Evolutionary conservation across 345 rosid genomes (phyloP).

Genomic region (Physaria fendleri): DNA sequence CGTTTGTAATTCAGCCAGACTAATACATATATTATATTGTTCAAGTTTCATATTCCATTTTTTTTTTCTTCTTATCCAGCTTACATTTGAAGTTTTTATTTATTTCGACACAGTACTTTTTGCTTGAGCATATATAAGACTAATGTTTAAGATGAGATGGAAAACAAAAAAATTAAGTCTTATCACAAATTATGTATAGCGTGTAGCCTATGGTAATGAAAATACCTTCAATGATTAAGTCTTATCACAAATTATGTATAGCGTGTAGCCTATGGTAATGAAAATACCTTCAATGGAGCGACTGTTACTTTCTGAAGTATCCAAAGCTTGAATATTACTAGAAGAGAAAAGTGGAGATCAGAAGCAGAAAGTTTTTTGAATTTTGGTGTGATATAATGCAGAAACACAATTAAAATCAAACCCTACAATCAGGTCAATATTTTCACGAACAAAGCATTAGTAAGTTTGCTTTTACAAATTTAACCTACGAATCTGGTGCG

Average conservation of each 20-base stretch:
- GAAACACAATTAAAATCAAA: not conserved
- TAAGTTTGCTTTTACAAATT: not conserved
- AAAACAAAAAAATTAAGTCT: not conserved
- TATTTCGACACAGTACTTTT: not conserved
- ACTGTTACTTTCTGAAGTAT: slow-evolving; percentile 28
- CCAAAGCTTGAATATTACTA: slow-evolving; percentile 50
- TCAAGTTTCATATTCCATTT: slow-evolving; percentile 4
- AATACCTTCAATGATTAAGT: too few species aligned
- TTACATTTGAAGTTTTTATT: not conserved
- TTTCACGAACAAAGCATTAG: not conserved
- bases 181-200: not conserved
- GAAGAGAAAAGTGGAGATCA: slow-evolving; percentile 14
- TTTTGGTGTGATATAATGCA: not conserved
- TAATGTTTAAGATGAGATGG: not conserved
- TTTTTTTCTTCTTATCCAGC: not conserved
- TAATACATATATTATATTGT: not conserved
- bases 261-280: not conserved
- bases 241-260: not conserved
- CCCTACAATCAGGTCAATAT: not conserved
- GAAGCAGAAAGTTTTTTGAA: not conserved
- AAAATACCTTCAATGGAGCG: slow-evolving; percentile 41
- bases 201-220: not conserved
- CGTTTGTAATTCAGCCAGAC: slow-evolving; percentile 7
- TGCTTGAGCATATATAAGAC: not conserved
- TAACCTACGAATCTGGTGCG: not conserved